Base-by-base conservation (phyloP, 2,329 filamentous ascomycete species). In the Ascochyta viciae-villosae region DNA sequence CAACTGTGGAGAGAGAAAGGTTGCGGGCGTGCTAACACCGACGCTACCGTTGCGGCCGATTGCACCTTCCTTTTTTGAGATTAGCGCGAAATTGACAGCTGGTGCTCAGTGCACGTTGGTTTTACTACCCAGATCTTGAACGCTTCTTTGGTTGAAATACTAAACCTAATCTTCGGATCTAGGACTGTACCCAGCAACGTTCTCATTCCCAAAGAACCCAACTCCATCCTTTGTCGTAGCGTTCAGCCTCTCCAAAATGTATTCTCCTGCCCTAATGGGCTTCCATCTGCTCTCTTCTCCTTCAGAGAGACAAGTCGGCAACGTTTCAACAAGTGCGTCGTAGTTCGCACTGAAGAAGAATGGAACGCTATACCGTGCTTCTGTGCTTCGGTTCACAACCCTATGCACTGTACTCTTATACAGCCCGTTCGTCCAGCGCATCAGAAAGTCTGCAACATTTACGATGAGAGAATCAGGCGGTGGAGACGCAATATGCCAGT, bases 381-480 rank as follows among this genome's bases (percentile, higher is more conserved):
- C 64, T 0, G 65, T 72, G 7, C 64, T 62, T 23, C 67, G 59
- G 45, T 82, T 83, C 31, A 79, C 74, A 1, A 79, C 81, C 2
- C 80, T 68, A 57, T 83, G 82, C n/a, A 83, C 75, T 0, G 80
- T 82, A 40, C 77, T 81, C 50, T 80, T 74, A 51, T 81, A 83
- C 41, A 69, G 54, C 16, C 79, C 81, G 50, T 84, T 84, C 1
- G 81, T 82, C 70, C 80, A 81, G 15, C 81, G 75, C 75, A 81
- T 81, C 58, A 84, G 65, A 49, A 78, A 81, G 61, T 84, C 80
- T 6, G 76, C 82, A 16, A 83, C 78, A 48, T 84, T 84, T n/a
- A 84, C 79, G 15, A 84, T 80, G 41, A 83, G 75, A 0, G 80
- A 75, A 1, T 74, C 77, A 1, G 74, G 72, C 1, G 80, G 64